Conservation (phyloP, 495 filamentous ascomycete genomes). For the Trichocladium uniseriatum region DNA sequence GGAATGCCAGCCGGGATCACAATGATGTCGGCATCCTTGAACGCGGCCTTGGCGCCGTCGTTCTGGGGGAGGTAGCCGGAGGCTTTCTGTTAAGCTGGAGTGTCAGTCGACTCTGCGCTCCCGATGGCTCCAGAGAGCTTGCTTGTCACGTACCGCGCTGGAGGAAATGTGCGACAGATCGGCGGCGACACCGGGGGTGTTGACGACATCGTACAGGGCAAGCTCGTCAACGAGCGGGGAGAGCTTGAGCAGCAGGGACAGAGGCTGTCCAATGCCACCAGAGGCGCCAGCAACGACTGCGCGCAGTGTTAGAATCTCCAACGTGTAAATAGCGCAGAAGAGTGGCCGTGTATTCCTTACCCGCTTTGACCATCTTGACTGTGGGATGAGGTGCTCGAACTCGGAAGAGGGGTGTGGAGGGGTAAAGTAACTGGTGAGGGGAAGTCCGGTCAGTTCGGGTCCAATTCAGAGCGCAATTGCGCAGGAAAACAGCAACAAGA, state of each 20-base stretch:
- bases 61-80: slow-evolving; percentile 82
- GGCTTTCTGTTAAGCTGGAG: too few relatives aligned
- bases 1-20: slow-evolving; percentile 97
- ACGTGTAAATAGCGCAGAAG: slow-evolving; percentile 7
- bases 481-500: neutral
- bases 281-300: slow-evolving; percentile 90
- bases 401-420: slow-evolving; percentile 17
- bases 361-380: slow-evolving; percentile 79
- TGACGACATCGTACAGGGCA: slow-evolving; percentile 96
- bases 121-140: too few relatives aligned
- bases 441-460: slow-evolving; percentile 10
- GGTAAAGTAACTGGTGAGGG: slow-evolving; percentile 5
- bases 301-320: slow-evolving; percentile 24
- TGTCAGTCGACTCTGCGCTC: too few relatives aligned
- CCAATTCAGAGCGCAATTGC: neutral
- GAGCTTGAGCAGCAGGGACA: slow-evolving; percentile 90
- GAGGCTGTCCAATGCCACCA: slow-evolving; percentile 97
- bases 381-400: slow-evolving; percentile 8
- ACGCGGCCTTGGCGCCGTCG: slow-evolving; percentile 77
- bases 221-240: slow-evolving; percentile 81
- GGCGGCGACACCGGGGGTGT: slow-evolving; percentile 89
- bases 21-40: slow-evolving; percentile 88
- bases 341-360: slow-evolving; percentile 37
- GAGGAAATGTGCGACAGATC: slow-evolving; percentile 97
- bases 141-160: slow-evolving; percentile 62